Conservation (phyloP, 345 rosid species). For the Heritiera littoralis region DNA sequence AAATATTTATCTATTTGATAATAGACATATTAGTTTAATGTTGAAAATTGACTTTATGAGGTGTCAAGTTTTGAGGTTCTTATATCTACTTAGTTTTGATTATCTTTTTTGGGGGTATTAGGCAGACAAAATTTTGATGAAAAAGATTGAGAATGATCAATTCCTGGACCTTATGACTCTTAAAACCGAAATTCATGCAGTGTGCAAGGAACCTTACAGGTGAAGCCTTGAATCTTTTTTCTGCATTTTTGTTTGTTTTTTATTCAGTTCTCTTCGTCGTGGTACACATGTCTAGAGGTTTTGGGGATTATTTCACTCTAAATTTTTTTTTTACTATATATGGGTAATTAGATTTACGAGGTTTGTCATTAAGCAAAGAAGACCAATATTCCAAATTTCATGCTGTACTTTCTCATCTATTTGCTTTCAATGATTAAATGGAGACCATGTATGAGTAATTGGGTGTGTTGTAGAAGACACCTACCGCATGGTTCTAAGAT, state of each 20-base stretch:
- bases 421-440: not conserved
- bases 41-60: not conserved
- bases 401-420: conserved; percentile 2
- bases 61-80: no score
- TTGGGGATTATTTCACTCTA: not conserved
- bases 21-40: not conserved
- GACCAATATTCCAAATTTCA: not conserved
- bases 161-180: conserved; percentile 88
- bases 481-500: not conserved
- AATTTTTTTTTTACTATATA: conserved; percentile 12
- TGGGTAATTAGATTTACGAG: not conserved
- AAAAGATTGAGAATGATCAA: conserved; percentile 93
- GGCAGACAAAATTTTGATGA: conserved; percentile 89
- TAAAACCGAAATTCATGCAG: conserved; percentile 76
- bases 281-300: not conserved
- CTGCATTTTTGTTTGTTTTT: conserved; percentile 21
- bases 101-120: conserved; percentile 19
- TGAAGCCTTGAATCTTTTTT: conserved; percentile 31
- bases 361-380: not conserved
- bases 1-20: not conserved
- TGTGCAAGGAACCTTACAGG: conserved; percentile 96
- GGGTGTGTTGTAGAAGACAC: not conserved
- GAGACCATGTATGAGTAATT: not conserved
- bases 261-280: conserved; percentile 13
- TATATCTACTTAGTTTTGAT: no score